Evolutionary conservation across 164 flowering plant genomes (phyloP), one percentile per base, ranked within the genome.

Genomic region (Magnolia kwangsiensis): DNA sequence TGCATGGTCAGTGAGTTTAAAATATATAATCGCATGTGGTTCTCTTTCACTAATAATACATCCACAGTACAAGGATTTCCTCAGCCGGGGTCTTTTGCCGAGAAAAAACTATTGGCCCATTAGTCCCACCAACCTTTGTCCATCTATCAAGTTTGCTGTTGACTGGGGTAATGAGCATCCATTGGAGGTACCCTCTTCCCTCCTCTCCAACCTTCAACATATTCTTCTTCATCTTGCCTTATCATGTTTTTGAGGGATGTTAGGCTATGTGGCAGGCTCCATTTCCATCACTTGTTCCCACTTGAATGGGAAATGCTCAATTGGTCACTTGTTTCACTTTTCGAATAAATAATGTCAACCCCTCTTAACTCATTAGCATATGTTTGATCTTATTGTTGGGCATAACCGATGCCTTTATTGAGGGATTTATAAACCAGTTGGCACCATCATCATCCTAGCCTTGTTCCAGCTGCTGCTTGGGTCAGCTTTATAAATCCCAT

Each of bases 1-100:
- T 81, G 98, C 98, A 59, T 92, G 98, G 96, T 92, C 98, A 6
- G 98, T 95, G 81, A 92, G 97, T 82, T 79, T 92, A 83, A 95
- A 95, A 61, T 95, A 95, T 72, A 95, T 91, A 24, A 69, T 92
- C 7, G 86, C 98, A 20, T 92, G 98, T 77, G 94, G 91, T 74
- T 92, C 92, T 50, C 78, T 87, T 63, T 51, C 96, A 8, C 79
- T 95, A 13, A 81, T 92, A 21, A 91, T 95, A 81, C 49, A 88
- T 8, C 95, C 97, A 19, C 55, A 85, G 55, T 92, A 87, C 78
- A 82, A 89, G 77, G 97, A 95, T 85, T 95, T 95, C 82, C 90
- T 95, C 80, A 90, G 85, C 55, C 91, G 96, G 18, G 97, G 97
- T 72, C 94, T 95, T 21, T 24, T 85, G 27, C 93, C 97, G 1